phyloP scores from a whole-genome alignment of 495 filamentous ascomycete genomes.

The Penicillium subrubescens region DNA sequence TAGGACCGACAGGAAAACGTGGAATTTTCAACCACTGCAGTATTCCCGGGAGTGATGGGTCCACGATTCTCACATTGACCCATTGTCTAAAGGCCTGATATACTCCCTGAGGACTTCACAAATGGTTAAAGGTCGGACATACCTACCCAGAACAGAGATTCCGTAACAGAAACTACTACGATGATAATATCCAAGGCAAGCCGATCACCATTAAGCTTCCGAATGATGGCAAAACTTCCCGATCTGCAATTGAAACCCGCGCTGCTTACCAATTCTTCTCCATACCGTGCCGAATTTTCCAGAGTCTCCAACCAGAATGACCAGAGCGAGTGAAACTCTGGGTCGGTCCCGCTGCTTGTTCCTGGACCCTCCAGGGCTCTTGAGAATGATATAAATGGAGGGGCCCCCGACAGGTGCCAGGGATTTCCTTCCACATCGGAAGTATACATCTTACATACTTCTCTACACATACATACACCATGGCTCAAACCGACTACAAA shows the following conservation, averaged over 20 bases:
- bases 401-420: background rate
- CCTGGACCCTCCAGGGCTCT: background rate
- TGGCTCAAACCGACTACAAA: slow-evolving; percentile 54
- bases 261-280: slow-evolving; percentile 22
- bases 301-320: slow-evolving; percentile 6
- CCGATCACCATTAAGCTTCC: background rate
- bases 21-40: background rate
- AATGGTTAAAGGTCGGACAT: background rate
- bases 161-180: background rate
- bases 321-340: background rate
- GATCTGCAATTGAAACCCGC: slow-evolving; percentile 4
- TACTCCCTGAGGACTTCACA: background rate
- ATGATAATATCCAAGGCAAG: background rate
- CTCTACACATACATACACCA: background rate
- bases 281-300: slow-evolving; percentile 16
- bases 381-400: slow-evolving; percentile 20
- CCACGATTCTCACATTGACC: background rate
- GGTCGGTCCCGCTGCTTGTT: background rate
- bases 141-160: background rate
- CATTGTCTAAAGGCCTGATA: background rate
- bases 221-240: background rate
- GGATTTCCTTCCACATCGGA: background rate
- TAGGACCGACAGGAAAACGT: background rate
- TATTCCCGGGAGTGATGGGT: background rate
- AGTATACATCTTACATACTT: background rate